Base-by-base conservation (phyloP, 495 filamentous ascomycete species). In the Astrocystis sublimbata region DNA sequence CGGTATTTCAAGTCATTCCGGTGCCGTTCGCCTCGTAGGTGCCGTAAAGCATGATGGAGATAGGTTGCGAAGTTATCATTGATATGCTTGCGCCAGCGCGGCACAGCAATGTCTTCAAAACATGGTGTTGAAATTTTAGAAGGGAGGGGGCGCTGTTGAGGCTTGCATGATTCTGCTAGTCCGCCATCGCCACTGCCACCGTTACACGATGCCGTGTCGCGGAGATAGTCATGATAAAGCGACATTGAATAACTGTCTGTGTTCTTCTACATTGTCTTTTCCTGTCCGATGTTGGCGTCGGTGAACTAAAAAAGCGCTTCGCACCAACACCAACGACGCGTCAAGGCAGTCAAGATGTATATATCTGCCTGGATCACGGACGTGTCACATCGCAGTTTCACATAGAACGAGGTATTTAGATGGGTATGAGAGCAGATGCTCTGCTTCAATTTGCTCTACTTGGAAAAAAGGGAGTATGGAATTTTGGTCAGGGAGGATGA, bases 141-240 rank as follows among this genome's bases (percentile, higher is more conserved):
- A 35, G 24, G 10, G 21, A 24, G 31, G 28, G 40, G 9, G 8
- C 19, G 33, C 12, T 7, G 28, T 17, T 35, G 36, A n/a, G 19
- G 51, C 31, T 54, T 23, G 30, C 21, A 35, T 35, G 23, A 30
- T 49, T 31, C 26, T 9, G 2, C 46, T 2, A 13, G 5, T 24
- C 2, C 28, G 17, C 33, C 46, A 17, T 15, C 24, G 28, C 3
- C 26, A 1, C 49, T 19, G 17, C 15, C 1, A n/a, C n/a, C n/a
- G n/a, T n/a, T 31, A 33, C 7, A 23, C 8, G 49, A n/a, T n/a
- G 49, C 30, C 8, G 28, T 21, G 30, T 35, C 49, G 23, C 30
- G 28, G 30, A 52, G 30, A 52, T 52, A 35, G 49, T 52, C 49
- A 13, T 52, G 49, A 23, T 52, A 52, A 30, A 52, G 49, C 49